Percentiles rank a stretch among this genome's conserved stretches.
Evolutionary conservation across 176 grass and related monocot genomes (phyloP).

Genomic region (Miscanthus lutarioriparius): DNA sequence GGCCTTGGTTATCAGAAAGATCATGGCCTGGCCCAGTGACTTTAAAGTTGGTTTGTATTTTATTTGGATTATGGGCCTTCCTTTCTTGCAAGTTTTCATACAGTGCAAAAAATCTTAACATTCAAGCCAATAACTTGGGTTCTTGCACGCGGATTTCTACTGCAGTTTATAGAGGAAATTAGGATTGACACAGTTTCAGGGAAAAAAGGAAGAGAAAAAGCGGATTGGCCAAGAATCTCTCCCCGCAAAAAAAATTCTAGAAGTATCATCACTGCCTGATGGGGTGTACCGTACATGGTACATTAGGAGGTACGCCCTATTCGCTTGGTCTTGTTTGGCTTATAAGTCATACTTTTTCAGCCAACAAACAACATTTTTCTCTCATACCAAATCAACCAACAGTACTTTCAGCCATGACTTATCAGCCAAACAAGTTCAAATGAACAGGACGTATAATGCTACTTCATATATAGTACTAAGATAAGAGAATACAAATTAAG

Average conservation of each 20-base stretch:
- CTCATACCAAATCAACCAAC: too few species aligned
- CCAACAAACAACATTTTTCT: too few species aligned
- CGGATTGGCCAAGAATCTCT: background rate
- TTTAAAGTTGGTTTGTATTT: background rate
- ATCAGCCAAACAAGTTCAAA: too few species aligned
- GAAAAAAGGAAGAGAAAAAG: background rate
- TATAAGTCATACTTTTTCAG: too few species aligned
- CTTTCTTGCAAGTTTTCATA: background rate
- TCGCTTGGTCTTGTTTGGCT: too few species aligned
- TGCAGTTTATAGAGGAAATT: background rate
- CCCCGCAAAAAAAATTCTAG: background rate
- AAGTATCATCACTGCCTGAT: background rate
- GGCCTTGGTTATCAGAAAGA: background rate
- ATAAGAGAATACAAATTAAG: background rate
- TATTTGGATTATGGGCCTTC: background rate
- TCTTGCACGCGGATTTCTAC: background rate
- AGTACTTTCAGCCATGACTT: too few species aligned
- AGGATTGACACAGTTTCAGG: background rate
- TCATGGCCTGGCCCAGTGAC: background rate
- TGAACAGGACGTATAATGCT: too few species aligned
- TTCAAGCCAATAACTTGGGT: background rate
- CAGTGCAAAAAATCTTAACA: background rate
- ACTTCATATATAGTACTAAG: background rate
- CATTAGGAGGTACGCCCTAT: too few species aligned
- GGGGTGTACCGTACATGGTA: background rate